These are phyloP conservation scores for Saturnispora ahearnii DNA, from an alignment of 805 yeast species.

Conservation along the genomic window DNA sequence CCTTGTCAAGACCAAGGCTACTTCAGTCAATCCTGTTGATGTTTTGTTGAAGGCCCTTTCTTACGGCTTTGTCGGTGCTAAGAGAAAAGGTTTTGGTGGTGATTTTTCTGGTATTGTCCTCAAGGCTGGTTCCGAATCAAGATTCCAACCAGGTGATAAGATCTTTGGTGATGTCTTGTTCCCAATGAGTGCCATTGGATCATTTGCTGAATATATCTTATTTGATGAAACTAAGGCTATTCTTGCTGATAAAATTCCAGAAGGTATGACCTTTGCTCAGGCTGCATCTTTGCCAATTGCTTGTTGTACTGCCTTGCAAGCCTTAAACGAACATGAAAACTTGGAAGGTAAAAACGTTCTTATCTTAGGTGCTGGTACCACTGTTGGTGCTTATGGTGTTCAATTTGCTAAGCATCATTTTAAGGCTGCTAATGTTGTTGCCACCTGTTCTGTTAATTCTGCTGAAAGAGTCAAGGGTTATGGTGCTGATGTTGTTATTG, in stretches of 20 bases:
- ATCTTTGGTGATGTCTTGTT: slow-evolving; percentile 14
- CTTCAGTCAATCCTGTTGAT: slow-evolving; percentile 20
- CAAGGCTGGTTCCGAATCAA: slow-evolving; percentile 15
- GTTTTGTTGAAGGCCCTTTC: slow-evolving; percentile 9
- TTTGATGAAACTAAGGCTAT: slow-evolving; percentile 23
- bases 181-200: slow-evolving; percentile 24
- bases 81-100: slow-evolving; percentile 15
- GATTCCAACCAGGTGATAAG: slow-evolving; percentile 16
- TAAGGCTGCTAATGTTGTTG: slow-evolving; percentile 43
- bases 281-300: slow-evolving; percentile 64
- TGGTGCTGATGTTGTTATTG: slow-evolving; percentile 54
- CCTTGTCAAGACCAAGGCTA: slow-evolving; percentile 15
- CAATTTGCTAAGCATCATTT: slow-evolving; percentile 47
- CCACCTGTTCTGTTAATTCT: slow-evolving; percentile 34
- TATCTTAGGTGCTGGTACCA: slow-evolving; percentile 66
- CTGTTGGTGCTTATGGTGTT: slow-evolving; percentile 50
- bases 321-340: slow-evolving; percentile 10
- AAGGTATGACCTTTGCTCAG: slow-evolving; percentile 36
- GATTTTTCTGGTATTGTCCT: slow-evolving; percentile 21
- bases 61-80: slow-evolving; percentile 8
- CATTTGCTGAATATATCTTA: slow-evolving; percentile 39
- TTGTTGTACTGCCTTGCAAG: slow-evolving; percentile 49
- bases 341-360: slow-evolving; percentile 38
- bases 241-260: slow-evolving; percentile 34
- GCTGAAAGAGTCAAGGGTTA: slow-evolving; percentile 16